Evolutionary conservation across 768 basidiomycete species (phyloP).

Genomic region (Inosperma sp.): DNA sequence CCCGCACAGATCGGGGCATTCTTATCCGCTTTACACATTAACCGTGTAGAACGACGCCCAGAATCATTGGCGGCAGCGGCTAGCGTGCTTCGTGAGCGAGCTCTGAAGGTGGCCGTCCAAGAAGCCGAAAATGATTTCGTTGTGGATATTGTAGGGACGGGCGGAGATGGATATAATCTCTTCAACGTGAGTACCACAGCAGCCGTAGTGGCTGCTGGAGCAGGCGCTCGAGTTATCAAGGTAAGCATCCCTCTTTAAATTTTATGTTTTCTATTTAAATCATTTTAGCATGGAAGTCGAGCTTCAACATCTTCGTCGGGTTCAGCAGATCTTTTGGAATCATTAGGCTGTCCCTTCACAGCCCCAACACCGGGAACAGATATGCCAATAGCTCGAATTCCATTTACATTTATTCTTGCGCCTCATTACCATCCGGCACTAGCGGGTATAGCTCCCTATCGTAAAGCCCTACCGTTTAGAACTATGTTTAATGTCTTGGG

Average conservation of each 20-base stretch:
- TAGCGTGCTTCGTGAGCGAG: constrained; percentile 61
- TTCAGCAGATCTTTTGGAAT: constrained; percentile 86
- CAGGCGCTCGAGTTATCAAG: constrained; percentile 91
- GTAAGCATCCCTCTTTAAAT: constrained; percentile 36
- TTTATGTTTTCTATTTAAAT: background rate
- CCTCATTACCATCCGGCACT: constrained; percentile 90
- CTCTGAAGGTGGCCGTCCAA: constrained; percentile 58
- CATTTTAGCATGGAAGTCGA: constrained; percentile 72
- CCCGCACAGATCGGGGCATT: constrained; percentile 86
- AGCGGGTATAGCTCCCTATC: constrained; percentile 75
- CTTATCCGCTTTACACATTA: constrained; percentile 78
- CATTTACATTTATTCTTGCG: constrained; percentile 92
- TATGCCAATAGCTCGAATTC: constrained; percentile 57
- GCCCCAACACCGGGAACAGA: constrained; percentile 54
- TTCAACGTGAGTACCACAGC: constrained; percentile 98
- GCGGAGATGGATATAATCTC: constrained; percentile 92
- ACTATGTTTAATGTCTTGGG: constrained; percentile 97
- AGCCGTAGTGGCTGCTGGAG: constrained; percentile 89
- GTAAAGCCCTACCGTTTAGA: constrained; percentile 85
- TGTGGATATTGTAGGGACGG: constrained; percentile 80
- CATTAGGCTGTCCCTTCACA: constrained; percentile 73
- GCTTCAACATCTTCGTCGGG: constrained; percentile 95
- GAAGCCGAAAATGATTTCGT: constrained; percentile 65
- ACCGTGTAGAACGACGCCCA: constrained; percentile 70
- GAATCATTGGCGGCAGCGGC: constrained; percentile 80